Base-by-base conservation (phyloP, 345 rosid species). In the Leavenworthia alabamica region DNA sequence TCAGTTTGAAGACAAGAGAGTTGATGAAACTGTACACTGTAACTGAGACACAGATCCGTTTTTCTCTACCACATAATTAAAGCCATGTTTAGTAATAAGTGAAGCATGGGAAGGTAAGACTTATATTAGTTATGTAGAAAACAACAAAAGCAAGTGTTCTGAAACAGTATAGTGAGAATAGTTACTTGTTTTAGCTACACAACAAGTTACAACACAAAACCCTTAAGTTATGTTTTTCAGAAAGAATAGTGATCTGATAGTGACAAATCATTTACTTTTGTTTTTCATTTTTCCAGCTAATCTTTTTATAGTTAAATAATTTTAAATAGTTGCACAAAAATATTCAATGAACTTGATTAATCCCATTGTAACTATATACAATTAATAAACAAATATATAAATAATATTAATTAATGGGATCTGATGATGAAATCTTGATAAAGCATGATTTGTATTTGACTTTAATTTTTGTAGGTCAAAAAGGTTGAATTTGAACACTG, bases 201-300 rank as follows among this genome's bases (percentile, higher is more conserved):
- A 61, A 54, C 68, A 70, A 70, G 50, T 22, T 46, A 51, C 58
- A 70, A 62, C 69, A 70, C 52, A 46, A 39, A 55, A 62, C 68
- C 40, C 41, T 61, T 2, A 24, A 35, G 40, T 48, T 56, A 56
- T 56, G 32, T 63, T 64, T 71, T 56, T 31, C 67, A 62, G 56
- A 61, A 20, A 62, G 17, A 44, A 62, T 41, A 56, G 68, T 55
- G 68, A 53, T 14, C 9, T 62, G 68, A 62, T 45, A 37, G 51
- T 13, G 63, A 70, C 68, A 62, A 62, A 70, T 54, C 74, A 62
- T n/a, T 51, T 62, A 33, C 58, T 70, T 62, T n/a, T n/a, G 2
- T 20, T 20, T 20, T 20, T 20, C n/a, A n/a, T n/a, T n/a, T n/a
- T n/a, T n/a, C n/a, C n/a, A n/a, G n/a, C n/a, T n/a, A n/a, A n/a